Evolutionary conservation across 805 yeast genomes (phyloP).

Genomic region (Yarrowia keelungensis): DNA sequence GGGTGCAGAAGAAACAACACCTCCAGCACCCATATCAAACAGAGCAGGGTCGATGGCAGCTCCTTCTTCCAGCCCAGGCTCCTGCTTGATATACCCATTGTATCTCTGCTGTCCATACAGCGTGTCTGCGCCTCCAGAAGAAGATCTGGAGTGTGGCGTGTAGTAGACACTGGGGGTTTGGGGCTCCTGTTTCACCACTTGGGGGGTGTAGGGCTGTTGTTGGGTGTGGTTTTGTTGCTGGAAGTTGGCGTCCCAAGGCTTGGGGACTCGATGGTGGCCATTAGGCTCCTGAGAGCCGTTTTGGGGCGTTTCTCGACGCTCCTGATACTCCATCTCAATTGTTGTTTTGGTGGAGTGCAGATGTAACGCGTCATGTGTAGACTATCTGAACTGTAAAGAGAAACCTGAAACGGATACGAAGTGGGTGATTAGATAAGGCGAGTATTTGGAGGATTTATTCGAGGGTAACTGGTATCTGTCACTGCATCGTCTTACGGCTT

Average conservation of each 20-base stretch:
- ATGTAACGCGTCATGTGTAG: conserved; percentile 25
- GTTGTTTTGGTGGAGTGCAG: conserved; percentile 38
- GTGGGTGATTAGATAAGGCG: not conserved
- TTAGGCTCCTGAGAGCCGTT: conserved; percentile 5
- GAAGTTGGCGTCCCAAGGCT: conserved; percentile 9
- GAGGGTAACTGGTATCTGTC: too few relatives aligned
- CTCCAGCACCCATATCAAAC: not conserved
- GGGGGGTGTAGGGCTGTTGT: conserved; percentile 13
- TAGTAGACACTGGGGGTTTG: not conserved
- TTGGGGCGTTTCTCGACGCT: conserved; percentile 13
- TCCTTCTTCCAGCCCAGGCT: conserved; percentile 9
- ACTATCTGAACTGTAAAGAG: conserved; percentile 24
- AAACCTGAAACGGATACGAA: not conserved
- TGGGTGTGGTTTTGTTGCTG: not conserved
- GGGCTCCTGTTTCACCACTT: conserved; percentile 10
- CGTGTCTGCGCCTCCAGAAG: not conserved
- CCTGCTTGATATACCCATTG: conserved; percentile 8
- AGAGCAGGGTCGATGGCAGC: conserved; percentile 25
- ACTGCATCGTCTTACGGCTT: too few relatives aligned
- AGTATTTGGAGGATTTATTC: not conserved
- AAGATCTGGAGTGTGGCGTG: conserved; percentile 3
- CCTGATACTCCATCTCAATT: conserved; percentile 9
- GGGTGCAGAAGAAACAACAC: not conserved
- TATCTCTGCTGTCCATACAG: not conserved
- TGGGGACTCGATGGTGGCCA: not conserved